A percentile compares a stretch with the other conserved stretches of the same genome.
Conservation (phyloP, 2,329 filamentous ascomycete genomes). For the Aaosphaeria pasadenensis region DNA sequence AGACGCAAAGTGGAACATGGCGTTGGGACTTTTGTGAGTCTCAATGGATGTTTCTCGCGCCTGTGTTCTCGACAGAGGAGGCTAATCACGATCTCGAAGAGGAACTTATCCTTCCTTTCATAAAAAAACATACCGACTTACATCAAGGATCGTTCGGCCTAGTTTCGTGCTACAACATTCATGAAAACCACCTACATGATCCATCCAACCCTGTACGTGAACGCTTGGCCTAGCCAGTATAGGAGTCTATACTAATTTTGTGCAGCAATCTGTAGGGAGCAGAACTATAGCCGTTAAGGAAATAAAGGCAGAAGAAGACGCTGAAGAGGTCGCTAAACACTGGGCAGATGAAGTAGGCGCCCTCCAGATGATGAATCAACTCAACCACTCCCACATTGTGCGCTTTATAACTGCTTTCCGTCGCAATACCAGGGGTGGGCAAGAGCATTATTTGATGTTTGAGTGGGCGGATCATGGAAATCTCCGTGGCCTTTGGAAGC, state of each 20-base stretch:
- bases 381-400: constrained; percentile 13
- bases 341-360: constrained; percentile 7
- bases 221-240: background rate
- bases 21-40: background rate
- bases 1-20: background rate
- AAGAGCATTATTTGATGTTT: constrained; percentile 14
- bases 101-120: too few species aligned
- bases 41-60: background rate
- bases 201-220: too few species aligned
- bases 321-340: background rate
- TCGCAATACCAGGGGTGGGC: background rate
- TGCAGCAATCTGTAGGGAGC: background rate
- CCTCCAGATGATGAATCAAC: constrained; percentile 11
- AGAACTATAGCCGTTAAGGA: background rate
- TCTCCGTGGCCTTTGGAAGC: constrained; percentile 13
- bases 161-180: background rate
- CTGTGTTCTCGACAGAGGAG: background rate
- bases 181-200: background rate
- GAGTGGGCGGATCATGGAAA: constrained; percentile 21
- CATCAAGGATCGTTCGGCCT: background rate
- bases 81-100: background rate
- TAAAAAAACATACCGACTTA: too few species aligned
- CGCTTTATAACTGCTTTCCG: constrained; percentile 14
- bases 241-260: background rate
- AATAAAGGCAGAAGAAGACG: background rate